These are phyloP conservation scores for Lactarius sp. DNA, from an alignment of 768 basidiomycete species.

Conservation along the genomic window DNA sequence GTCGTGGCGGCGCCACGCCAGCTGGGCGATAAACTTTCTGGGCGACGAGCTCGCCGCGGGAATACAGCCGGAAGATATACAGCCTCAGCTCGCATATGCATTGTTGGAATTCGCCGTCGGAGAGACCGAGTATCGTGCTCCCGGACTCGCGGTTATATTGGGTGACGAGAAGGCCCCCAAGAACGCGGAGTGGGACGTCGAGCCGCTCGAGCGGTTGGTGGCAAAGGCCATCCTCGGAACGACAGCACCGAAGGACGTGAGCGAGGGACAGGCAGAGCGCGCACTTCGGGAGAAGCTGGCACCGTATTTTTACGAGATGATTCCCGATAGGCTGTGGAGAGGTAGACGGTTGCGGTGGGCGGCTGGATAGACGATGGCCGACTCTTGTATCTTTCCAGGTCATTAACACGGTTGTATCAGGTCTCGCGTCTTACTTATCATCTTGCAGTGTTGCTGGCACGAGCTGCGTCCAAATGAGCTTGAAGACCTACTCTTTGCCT, in stretches of 20 bases:
- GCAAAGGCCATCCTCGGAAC: constrained; percentile 7
- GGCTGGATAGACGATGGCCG: background rate
- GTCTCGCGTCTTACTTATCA: background rate
- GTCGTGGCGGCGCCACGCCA: background rate
- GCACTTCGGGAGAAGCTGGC: constrained; percentile 4
- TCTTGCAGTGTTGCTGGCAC: no score
- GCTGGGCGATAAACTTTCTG: constrained; percentile 18
- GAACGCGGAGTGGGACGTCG: constrained; percentile 14
- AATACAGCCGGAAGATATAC: background rate
- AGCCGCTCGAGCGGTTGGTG: constrained; percentile 22
- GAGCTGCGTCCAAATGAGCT: no score
- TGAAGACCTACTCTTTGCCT: background rate
- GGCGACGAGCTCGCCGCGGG: background rate
- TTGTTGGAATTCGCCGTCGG: constrained; percentile 5
- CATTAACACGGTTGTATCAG: background rate
- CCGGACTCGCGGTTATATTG: background rate
- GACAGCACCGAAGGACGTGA: background rate
- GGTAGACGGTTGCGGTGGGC: constrained; percentile 14
- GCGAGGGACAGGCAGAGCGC: background rate
- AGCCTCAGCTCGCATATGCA: background rate
- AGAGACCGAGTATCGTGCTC: background rate
- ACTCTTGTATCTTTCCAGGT: background rate
- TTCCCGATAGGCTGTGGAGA: constrained; percentile 8
- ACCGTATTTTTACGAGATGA: constrained; percentile 11
- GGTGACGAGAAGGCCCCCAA: background rate